phyloP scores from a whole-genome alignment of 768 basidiomycete genomes.

The Trametes elegans region DNA sequence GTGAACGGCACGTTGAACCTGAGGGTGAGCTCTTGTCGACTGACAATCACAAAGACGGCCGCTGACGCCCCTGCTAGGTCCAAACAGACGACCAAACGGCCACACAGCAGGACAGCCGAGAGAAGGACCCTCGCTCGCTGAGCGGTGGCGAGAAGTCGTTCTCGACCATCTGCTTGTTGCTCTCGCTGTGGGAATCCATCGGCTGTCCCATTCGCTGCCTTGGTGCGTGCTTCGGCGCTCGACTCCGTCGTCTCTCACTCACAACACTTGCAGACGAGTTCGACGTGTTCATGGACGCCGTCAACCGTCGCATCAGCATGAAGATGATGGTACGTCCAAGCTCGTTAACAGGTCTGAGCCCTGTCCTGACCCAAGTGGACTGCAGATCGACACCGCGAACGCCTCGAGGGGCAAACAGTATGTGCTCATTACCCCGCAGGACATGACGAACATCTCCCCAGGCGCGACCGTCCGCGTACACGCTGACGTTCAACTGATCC shows the following conservation, averaged over 20 bases:
- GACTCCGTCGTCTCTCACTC: background rate
- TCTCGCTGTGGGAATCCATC: constrained; percentile 96
- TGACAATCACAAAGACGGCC: background rate
- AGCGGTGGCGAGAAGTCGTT: constrained; percentile 98
- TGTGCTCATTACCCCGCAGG: constrained; percentile 94
- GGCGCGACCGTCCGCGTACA: constrained; percentile 72
- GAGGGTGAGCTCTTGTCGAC: constrained; percentile 40
- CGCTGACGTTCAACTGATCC: too few relatives aligned
- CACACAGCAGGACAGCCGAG: constrained; percentile 53
- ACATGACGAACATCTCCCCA: constrained; percentile 72
- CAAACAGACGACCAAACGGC: constrained; percentile 78
- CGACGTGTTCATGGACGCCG: constrained; percentile 97
- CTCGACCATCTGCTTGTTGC: constrained; percentile 88
- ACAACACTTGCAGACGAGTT: constrained; percentile 71
- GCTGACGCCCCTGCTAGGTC: constrained; percentile 42
- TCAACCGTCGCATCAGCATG: constrained; percentile 90
- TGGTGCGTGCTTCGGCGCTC: constrained; percentile 41
- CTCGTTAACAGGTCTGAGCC: too few relatives aligned
- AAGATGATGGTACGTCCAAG: constrained; percentile 90
- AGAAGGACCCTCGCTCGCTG: constrained; percentile 83
- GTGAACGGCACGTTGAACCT: constrained; percentile 57
- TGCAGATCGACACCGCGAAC: constrained; percentile 85
- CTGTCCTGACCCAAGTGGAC: background rate
- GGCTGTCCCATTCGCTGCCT: constrained; percentile 93
- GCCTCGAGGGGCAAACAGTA: constrained; percentile 88